These are phyloP conservation scores for Penicillium nordicum DNA, from an alignment of 2,329 filamentous ascomycete species.

Conservation along the genomic window DNA sequence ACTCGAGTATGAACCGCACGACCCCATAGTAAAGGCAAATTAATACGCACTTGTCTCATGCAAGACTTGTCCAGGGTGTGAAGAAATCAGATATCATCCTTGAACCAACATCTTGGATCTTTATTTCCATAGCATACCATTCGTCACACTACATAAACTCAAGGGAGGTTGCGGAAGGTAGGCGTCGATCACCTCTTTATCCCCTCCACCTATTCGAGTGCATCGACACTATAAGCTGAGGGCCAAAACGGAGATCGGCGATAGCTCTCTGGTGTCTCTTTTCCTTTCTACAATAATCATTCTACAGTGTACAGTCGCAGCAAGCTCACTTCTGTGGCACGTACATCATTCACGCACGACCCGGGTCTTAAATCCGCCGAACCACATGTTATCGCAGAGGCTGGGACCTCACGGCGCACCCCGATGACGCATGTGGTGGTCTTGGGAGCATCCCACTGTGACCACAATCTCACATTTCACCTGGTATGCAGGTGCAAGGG, in stretches of 20 bases:
- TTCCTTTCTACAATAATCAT: background rate
- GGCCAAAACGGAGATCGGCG: background rate
- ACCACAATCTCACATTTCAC: slow-evolving; percentile 2
- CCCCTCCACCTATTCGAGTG: background rate
- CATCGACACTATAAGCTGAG: background rate
- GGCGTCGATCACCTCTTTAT: background rate
- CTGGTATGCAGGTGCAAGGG: slow-evolving; percentile 24
- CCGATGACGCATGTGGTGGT: slow-evolving; percentile 24
- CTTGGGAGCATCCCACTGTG: slow-evolving; percentile 1
- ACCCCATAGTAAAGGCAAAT: background rate
- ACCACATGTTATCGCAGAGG: slow-evolving; percentile 10
- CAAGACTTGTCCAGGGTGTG: background rate
- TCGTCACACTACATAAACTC: background rate
- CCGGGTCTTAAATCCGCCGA: slow-evolving; percentile 15
- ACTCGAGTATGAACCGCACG: background rate
- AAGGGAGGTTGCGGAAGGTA: background rate
- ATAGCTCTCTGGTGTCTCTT: background rate
- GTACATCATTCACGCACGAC: background rate
- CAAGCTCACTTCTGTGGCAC: slow-evolving; percentile 9
- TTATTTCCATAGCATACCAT: slow-evolving; percentile 15
- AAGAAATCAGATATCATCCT: background rate
- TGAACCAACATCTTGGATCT: slow-evolving; percentile 5
- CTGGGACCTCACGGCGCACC: slow-evolving; percentile 7
- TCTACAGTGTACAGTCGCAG: background rate
- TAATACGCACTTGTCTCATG: background rate